Percentiles rank a stretch among this genome's conserved stretches.
Evolutionary conservation across 495 filamentous ascomycete genomes (phyloP).

Genomic region (Neurospora sublineolata): DNA sequence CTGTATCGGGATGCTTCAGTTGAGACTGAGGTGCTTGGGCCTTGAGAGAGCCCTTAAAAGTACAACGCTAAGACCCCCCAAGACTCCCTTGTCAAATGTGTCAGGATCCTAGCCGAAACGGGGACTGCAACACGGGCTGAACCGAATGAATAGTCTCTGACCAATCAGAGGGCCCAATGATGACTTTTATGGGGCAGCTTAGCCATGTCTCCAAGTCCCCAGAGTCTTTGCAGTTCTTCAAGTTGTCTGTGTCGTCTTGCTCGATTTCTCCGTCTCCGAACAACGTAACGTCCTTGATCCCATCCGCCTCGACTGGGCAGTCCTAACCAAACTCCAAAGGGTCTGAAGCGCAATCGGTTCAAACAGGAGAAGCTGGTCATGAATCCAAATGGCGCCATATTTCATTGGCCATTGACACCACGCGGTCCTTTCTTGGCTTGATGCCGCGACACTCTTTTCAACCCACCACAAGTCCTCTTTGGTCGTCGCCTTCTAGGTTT

Average conservation of each 20-base stretch:
- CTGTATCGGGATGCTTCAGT: not conserved
- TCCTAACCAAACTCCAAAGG: not conserved
- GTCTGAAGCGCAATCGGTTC: not conserved
- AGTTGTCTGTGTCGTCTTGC: not conserved
- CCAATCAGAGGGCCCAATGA: not conserved
- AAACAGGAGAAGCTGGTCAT: not conserved
- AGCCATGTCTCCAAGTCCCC: not conserved
- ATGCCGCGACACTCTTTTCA: not conserved
- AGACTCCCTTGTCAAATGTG: conserved; percentile 4
- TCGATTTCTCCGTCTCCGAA: not conserved
- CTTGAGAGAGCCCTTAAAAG: not conserved
- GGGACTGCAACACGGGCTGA: conserved; percentile 16
- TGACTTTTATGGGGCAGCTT: not conserved
- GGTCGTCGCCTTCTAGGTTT: not conserved
- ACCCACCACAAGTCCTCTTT: not conserved
- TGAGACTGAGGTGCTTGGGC: not conserved
- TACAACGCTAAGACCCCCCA: not conserved
- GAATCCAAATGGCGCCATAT: not conserved
- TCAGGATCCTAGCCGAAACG: conserved; percentile 23
- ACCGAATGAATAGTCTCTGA: not conserved
- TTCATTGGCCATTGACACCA: not conserved
- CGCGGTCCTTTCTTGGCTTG: not conserved
- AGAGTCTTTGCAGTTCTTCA: not conserved
- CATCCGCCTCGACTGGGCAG: not conserved
- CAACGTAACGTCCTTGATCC: not conserved